These are phyloP conservation scores for Amanita jacksonii DNA, from an alignment of 768 basidiomycete species.

Conservation along the genomic window DNA sequence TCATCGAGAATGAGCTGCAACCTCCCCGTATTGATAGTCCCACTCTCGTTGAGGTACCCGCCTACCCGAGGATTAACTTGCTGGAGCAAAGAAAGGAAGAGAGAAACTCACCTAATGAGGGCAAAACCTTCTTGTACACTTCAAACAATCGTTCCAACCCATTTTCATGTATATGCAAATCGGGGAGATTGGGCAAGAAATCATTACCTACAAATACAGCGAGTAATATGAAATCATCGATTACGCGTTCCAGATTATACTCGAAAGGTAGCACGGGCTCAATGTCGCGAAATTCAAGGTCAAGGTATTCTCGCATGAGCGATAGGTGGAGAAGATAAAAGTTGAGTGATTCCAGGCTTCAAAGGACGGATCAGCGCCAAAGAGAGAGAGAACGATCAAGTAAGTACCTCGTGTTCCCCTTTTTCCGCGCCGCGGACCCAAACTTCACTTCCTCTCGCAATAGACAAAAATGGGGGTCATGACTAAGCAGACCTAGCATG, in stretches of 20 bases:
- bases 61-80: slow-evolving; percentile 30
- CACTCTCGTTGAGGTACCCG: slow-evolving; percentile 90
- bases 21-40: slow-evolving; percentile 68
- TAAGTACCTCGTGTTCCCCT: slow-evolving; percentile 42
- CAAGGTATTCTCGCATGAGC: slow-evolving; percentile 92
- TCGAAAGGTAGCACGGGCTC: slow-evolving; percentile 58
- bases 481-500: slow-evolving; percentile 94
- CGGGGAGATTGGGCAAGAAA: slow-evolving; percentile 92
- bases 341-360: slow-evolving; percentile 64
- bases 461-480: slow-evolving; percentile 98
- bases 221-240: slow-evolving; percentile 96
- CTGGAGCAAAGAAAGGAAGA: background rate
- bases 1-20: slow-evolving; percentile 85
- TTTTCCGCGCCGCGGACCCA: slow-evolving; percentile 71
- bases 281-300: slow-evolving; percentile 85
- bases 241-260: slow-evolving; percentile 88
- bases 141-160: slow-evolving; percentile 89
- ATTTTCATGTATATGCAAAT: slow-evolving; percentile 96
- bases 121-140: slow-evolving; percentile 89
- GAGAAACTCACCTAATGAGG: slow-evolving; percentile 47
- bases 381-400: slow-evolving; percentile 12
- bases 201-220: slow-evolving; percentile 98
- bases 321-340: slow-evolving; percentile 95
- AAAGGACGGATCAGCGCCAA: slow-evolving; percentile 8
- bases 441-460: slow-evolving; percentile 98